Evolutionary conservation across 257 asterid genomes (phyloP).

Genomic region (Leptodermis oblonga): DNA sequence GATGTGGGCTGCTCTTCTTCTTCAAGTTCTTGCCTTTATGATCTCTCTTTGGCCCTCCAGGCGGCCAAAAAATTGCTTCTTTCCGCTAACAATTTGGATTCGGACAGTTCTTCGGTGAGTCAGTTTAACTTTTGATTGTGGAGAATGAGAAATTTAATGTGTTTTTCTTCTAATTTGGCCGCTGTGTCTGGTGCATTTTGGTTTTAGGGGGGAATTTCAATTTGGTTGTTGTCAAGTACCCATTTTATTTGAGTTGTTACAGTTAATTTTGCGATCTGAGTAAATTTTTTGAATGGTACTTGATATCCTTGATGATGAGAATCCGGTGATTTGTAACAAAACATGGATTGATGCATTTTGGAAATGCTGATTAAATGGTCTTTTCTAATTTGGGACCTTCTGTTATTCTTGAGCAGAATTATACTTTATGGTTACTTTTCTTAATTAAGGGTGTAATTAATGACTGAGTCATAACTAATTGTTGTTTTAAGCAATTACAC

Average conservation of each 20-base stretch:
- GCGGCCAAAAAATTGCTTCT: slow-evolving; percentile 36
- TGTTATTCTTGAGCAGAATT: background rate
- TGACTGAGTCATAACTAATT: background rate
- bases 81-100: slow-evolving; percentile 31
- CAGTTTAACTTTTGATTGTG: background rate
- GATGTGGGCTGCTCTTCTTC: slow-evolving; percentile 35
- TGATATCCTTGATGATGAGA: background rate
- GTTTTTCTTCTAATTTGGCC: background rate
- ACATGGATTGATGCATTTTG: background rate
- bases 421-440: background rate
- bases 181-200: background rate
- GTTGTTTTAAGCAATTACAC: background rate
- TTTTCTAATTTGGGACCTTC: background rate
- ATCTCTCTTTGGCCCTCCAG: slow-evolving; percentile 41
- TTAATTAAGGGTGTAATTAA: too few species aligned
- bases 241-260: background rate
- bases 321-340: background rate
- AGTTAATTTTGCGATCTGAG: background rate
- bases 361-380: background rate
- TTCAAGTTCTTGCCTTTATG: slow-evolving; percentile 43
- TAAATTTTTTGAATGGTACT: background rate
- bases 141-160: background rate
- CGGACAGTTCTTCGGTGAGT: slow-evolving; percentile 32
- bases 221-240: background rate
- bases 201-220: background rate